These are phyloP conservation scores for Debaryomyces nepalensis DNA, from an alignment of 1,139 yeast genomes.

Conservation along the genomic window DNA sequence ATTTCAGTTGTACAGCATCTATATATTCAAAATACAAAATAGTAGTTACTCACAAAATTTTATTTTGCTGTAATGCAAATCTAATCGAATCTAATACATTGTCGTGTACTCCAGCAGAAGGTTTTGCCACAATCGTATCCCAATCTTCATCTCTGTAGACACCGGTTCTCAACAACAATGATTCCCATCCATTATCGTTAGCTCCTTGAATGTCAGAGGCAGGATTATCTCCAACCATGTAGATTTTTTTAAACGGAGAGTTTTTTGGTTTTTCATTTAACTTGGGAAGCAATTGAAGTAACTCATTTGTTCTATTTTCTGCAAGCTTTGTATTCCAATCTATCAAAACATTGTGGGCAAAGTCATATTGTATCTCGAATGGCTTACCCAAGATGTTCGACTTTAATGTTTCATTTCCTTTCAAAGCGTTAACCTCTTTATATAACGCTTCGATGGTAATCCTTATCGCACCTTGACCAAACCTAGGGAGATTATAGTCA, in stretches of 20 bases:
- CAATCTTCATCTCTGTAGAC: constrained; percentile 78
- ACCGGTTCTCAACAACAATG: constrained; percentile 83
- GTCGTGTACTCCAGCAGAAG: constrained; percentile 54
- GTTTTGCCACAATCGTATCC: constrained; percentile 39
- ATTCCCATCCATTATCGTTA: constrained; percentile 83
- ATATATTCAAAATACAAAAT: too few relatives aligned
- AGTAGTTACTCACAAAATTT: constrained; percentile 1
- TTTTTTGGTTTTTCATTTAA: constrained; percentile 39
- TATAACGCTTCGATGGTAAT: constrained; percentile 67
- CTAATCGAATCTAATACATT: constrained; percentile 53
- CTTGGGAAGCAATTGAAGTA: constrained; percentile 38
- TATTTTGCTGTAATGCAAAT: constrained; percentile 14
- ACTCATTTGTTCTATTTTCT: constrained; percentile 21
- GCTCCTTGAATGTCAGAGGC: constrained; percentile 93
- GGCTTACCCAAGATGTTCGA: constrained; percentile 85
- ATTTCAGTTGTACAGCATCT: neutral
- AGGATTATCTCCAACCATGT: constrained; percentile 97
- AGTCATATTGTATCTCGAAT: constrained; percentile 76
- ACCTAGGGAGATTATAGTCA: constrained; percentile 76
- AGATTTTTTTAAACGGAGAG: constrained; percentile 62
- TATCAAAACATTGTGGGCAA: constrained; percentile 72
- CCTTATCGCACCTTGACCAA: constrained; percentile 92
- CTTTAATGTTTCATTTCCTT: constrained; percentile 42
- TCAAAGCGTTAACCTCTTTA: constrained; percentile 56
- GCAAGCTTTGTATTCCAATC: constrained; percentile 56